phyloP scores from a whole-genome alignment of 352 stramenopile genomes.

The Globisporangium megalacanthum region DNA sequence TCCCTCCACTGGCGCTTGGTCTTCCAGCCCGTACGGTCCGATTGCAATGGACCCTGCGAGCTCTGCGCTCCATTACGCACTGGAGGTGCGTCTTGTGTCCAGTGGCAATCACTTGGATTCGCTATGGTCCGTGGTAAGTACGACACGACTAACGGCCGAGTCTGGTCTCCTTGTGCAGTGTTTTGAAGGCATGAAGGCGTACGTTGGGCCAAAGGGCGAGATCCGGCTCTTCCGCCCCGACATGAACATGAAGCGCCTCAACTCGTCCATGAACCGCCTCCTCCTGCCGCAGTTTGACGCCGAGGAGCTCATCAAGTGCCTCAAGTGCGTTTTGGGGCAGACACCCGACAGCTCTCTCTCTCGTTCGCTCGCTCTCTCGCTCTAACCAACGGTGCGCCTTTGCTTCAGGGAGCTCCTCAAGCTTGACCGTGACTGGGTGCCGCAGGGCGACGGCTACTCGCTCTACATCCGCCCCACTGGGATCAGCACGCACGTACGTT shows the following conservation, averaged over 20 bases:
- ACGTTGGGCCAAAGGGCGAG: conserved; percentile 77
- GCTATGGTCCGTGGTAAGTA: too few relatives aligned
- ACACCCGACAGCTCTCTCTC: too few relatives aligned
- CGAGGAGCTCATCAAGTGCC: conserved; percentile 88
- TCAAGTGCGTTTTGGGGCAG: conserved; percentile 49
- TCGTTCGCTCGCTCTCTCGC: not conserved
- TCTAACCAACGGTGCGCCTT: not conserved
- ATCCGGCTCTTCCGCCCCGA: conserved; percentile 94
- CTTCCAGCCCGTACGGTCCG: conserved; percentile 79
- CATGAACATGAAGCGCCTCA: conserved; percentile 96
- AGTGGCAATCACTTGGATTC: too few relatives aligned
- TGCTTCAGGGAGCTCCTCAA: conserved; percentile 46
- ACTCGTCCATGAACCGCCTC: conserved; percentile 92
- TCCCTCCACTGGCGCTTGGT: not conserved
- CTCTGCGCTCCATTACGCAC: conserved; percentile 92
- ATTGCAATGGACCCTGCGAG: conserved; percentile 91
- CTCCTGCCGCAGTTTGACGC: conserved; percentile 88
- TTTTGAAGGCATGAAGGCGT: conserved; percentile 96
- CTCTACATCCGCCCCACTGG: conserved; percentile 94
- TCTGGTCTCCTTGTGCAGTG: conserved; percentile 41
- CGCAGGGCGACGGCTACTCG: conserved; percentile 93
- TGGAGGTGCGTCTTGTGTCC: conserved; percentile 36
- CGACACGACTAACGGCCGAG: too few relatives aligned
- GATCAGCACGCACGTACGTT: conserved; percentile 84
- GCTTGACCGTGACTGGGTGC: conserved; percentile 92